A percentile compares a stretch with the other conserved stretches of the same genome.
Conservation (phyloP, 306 rosid genomes). For the Neltuma alba region DNA sequence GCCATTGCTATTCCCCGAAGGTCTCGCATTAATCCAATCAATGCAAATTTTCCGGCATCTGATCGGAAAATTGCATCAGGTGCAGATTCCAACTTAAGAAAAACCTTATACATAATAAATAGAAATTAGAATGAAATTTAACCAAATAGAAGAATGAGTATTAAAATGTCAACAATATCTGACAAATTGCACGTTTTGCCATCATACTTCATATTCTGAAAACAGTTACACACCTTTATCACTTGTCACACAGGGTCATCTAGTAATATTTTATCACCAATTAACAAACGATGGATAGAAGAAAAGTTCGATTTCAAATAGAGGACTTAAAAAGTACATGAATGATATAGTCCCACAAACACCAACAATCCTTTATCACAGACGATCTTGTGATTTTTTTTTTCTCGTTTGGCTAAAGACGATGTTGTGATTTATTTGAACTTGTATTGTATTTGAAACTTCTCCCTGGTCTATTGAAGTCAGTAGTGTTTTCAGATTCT, state of each 20-base stretch:
- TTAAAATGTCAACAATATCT: not conserved
- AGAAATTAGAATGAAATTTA: conserved; percentile 29
- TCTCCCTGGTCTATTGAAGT: not conserved
- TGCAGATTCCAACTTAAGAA: conserved; percentile 42
- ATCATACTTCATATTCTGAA: conserved; percentile 9
- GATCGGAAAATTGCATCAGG: conserved; percentile 45
- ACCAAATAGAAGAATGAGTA: not conserved
- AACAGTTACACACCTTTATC: not conserved
- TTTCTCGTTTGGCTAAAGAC: too few species aligned
- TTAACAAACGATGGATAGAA: not conserved
- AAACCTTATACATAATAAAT: conserved; percentile 34
- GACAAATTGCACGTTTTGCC: not conserved
- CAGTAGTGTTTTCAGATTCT: not conserved
- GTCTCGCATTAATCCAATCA: conserved; percentile 54
- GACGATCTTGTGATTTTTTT: not conserved
- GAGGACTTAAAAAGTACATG: not conserved
- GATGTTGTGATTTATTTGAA: not conserved
- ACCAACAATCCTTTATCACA: not conserved
- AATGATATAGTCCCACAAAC: not conserved
- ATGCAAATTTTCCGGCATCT: conserved; percentile 46
- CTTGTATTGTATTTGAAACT: not conserved
- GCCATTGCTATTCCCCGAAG: conserved; percentile 58
- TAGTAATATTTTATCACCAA: not conserved
- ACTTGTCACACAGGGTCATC: conserved; percentile 6
- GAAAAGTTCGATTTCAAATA: not conserved